Conservation (phyloP, 345 rosid species). For the Reutealis trisperma region DNA sequence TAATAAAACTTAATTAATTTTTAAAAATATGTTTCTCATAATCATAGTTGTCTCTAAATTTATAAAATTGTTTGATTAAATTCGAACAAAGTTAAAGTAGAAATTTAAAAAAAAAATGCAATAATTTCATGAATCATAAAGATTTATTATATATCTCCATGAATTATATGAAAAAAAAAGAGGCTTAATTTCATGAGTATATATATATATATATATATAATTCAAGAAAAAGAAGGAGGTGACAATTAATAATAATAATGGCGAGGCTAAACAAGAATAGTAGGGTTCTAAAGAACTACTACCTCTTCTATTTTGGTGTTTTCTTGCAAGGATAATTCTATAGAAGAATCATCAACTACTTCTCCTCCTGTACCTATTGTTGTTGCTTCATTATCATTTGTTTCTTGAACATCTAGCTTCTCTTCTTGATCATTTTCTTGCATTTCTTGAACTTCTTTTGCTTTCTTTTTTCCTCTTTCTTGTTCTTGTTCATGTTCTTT, state of each 20-base stretch:
- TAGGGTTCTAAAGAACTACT: neutral
- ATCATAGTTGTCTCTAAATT: too few species aligned
- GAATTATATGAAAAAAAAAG: too few species aligned
- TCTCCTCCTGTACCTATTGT: neutral
- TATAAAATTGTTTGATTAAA: too few species aligned
- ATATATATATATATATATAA: too few species aligned
- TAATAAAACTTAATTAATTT: neutral
- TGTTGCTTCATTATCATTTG: constrained; percentile 5
- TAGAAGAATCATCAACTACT: constrained; percentile 18
- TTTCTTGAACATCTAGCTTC: neutral
- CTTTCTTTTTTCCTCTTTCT: neutral
- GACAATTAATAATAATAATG: neutral
- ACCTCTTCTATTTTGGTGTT: constrained; percentile 40
- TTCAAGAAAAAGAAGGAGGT: neutral
- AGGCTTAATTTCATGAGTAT: too few species aligned
- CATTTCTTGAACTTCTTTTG: neutral
- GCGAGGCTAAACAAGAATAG: neutral
- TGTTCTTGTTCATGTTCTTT: constrained; percentile 2
- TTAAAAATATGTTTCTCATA: too few species aligned
- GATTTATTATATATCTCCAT: too few species aligned
- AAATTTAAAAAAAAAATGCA: too few species aligned
- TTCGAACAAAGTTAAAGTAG: too few species aligned
- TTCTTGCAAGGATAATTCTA: constrained; percentile 19
- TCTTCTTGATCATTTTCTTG: neutral
- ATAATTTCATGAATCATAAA: too few species aligned